Conservation (phyloP, 1,284 basidiomycete genomes). For the Trametes versicolor region DNA sequence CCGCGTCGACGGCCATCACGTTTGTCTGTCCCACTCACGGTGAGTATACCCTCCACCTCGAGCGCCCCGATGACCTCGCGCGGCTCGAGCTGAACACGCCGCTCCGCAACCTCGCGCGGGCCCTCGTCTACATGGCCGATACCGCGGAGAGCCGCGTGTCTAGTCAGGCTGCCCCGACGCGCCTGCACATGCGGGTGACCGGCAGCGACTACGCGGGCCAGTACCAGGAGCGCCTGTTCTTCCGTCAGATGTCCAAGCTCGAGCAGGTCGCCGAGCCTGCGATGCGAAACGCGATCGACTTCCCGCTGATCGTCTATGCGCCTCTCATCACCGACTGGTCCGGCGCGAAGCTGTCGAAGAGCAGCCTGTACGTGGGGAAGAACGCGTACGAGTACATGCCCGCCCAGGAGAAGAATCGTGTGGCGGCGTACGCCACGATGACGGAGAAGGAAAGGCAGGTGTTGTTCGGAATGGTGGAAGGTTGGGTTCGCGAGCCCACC, state of each 20-base stretch:
- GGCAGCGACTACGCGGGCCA: conserved; percentile 43
- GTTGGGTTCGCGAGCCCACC: conserved; percentile 24
- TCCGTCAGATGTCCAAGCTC: conserved; percentile 36
- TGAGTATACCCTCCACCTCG: conserved; percentile 31
- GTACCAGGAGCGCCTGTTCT: conserved; percentile 43
- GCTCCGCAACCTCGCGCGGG: conserved; percentile 43
- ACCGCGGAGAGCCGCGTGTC: conserved; percentile 25
- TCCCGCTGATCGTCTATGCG: conserved; percentile 35
- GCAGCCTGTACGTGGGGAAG: conserved; percentile 41
- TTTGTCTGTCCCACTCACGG: conserved; percentile 42
- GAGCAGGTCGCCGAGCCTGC: conserved; percentile 21
- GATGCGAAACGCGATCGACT: not conserved
- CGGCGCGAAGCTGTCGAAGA: conserved; percentile 47
- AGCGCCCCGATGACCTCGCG: conserved; percentile 32
- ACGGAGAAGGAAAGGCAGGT: conserved; percentile 32
- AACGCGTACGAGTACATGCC: conserved; percentile 43
- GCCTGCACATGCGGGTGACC: conserved; percentile 42
- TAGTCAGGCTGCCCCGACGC: conserved; percentile 15
- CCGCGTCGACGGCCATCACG: conserved; percentile 28
- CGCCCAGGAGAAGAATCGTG: conserved; percentile 34
- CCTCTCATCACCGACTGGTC: conserved; percentile 46
- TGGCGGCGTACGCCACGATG: conserved; percentile 40
- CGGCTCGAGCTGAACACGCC: conserved; percentile 46
- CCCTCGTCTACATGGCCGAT: conserved; percentile 34
- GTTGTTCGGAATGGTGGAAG: conserved; percentile 32